Percentiles rank a stretch among this genome's conserved stretches.
Conservation (phyloP, 2,329 filamentous ascomycete genomes). For the Xylariaceae sp. region DNA sequence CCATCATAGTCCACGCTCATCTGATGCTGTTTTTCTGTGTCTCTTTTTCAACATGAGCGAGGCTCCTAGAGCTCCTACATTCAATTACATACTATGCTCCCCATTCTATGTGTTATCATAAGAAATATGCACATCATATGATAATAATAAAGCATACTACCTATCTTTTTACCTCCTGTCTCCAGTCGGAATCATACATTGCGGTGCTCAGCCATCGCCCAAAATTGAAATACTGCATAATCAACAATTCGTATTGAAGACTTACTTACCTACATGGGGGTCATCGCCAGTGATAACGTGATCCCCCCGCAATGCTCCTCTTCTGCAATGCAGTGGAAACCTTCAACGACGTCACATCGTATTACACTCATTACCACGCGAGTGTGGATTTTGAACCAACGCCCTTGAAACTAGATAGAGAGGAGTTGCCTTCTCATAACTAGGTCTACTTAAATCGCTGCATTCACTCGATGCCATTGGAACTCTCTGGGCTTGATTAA, state of each 20-base stretch:
- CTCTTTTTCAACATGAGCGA: conserved; percentile 51
- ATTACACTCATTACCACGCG: too few relatives aligned
- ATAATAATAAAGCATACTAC: conserved; percentile 9
- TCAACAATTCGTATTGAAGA: too few relatives aligned
- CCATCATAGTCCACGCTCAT: conserved; percentile 63
- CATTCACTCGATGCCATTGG: too few relatives aligned
- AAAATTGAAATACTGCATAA: too few relatives aligned
- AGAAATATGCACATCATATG: too few relatives aligned
- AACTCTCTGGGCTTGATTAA: too few relatives aligned
- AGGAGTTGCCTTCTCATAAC: too few relatives aligned
- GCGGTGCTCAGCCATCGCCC: neutral
- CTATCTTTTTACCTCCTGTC: neutral
- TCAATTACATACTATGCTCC: too few relatives aligned
- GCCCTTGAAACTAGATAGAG: neutral
- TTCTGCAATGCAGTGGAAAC: conserved; percentile 7
- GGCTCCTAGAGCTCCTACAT: conserved; percentile 61
- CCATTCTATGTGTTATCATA: too few relatives aligned
- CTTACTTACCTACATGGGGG: too few relatives aligned
- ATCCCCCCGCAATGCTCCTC: conserved; percentile 5
- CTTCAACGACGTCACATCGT: conserved; percentile 37
- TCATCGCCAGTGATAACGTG: too few relatives aligned
- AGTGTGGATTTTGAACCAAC: neutral
- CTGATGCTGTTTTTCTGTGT: conserved; percentile 36
- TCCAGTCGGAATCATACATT: conserved; percentile 12
- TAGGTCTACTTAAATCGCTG: too few relatives aligned